These are phyloP conservation scores for Nematocida sp. DNA, from an alignment of 371 early-diverging fungal genomes.

Conservation along the genomic window DNA sequence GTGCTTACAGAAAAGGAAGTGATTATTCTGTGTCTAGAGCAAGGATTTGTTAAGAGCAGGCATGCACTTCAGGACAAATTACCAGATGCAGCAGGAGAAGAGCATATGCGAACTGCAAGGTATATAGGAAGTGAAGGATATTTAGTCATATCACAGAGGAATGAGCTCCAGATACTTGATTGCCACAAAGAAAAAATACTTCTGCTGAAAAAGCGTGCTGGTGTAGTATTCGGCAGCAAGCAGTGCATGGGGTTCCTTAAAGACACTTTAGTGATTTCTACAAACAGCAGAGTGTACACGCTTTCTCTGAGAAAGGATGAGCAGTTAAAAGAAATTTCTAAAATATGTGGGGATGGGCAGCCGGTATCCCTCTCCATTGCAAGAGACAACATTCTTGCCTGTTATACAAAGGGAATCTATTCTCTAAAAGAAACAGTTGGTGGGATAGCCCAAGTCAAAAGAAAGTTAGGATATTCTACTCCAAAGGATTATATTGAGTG, in stretches of 20 bases:
- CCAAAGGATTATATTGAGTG: slow-evolving; percentile 13
- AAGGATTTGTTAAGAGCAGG: slow-evolving; percentile 38
- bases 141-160: slow-evolving; percentile 24
- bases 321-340: slow-evolving; percentile 44
- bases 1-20: slow-evolving; percentile 14
- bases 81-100: background rate
- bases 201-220: slow-evolving; percentile 27
- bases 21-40: slow-evolving; percentile 31
- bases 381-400: background rate
- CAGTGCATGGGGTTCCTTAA: slow-evolving; percentile 12
- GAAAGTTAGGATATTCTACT: slow-evolving; percentile 10
- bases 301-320: slow-evolving; percentile 52
- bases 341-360: slow-evolving; percentile 9
- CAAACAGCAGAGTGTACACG: slow-evolving; percentile 36
- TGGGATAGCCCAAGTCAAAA: slow-evolving; percentile 25
- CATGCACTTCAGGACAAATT: background rate
- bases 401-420: slow-evolving; percentile 14
- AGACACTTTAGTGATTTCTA: slow-evolving; percentile 25
- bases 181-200: slow-evolving; percentile 11
- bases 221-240: slow-evolving; percentile 13
- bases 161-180: slow-evolving; percentile 40
- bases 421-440: slow-evolving; percentile 32
- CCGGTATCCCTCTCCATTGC: slow-evolving; percentile 35
- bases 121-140: slow-evolving; percentile 32
- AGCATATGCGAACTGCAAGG: slow-evolving; percentile 2